Percentiles rank a stretch among this genome's conserved stretches.
phyloP scores from a whole-genome alignment of 129 eudicot species.

The Dittrichia graveolens region DNA sequence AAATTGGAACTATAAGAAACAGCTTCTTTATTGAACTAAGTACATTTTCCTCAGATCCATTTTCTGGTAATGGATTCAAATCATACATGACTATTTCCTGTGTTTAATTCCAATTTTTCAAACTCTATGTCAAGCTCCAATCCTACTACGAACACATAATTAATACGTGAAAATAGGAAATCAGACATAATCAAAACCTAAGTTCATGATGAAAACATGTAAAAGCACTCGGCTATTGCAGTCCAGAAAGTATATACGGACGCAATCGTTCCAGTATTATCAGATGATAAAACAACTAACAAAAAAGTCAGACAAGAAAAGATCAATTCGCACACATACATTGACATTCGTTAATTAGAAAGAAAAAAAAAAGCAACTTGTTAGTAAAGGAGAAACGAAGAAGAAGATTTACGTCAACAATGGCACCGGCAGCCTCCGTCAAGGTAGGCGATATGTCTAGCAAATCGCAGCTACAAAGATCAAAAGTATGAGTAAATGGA shows the following conservation, averaged over 20 bases:
- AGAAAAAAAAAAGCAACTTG: neutral
- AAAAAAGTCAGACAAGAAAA: neutral
- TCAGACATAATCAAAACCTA: neutral
- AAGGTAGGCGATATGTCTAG: slow-evolving; percentile 79
- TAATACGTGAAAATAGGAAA: neutral
- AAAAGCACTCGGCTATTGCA: neutral
- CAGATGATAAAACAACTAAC: neutral
- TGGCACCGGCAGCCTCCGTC: slow-evolving; percentile 91
- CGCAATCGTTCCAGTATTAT: neutral
- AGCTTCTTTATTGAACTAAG: neutral
- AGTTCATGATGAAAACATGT: slow-evolving; percentile 8
- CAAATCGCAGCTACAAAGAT: slow-evolving; percentile 62
- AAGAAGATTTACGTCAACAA: slow-evolving; percentile 60
- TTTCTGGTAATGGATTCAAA: neutral
- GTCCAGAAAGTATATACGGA: neutral
- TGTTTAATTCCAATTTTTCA: neutral
- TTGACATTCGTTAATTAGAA: neutral
- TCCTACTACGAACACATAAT: neutral
- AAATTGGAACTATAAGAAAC: neutral
- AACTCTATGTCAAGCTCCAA: neutral
- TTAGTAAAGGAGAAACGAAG: neutral
- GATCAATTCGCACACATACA: slow-evolving; percentile 6
- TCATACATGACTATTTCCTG: neutral
- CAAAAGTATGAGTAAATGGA: neutral
- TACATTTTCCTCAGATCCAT: slow-evolving; percentile 1